Evolutionary conservation across 495 filamentous ascomycete genomes (phyloP).

Genomic region (Talaromyces liani): DNA sequence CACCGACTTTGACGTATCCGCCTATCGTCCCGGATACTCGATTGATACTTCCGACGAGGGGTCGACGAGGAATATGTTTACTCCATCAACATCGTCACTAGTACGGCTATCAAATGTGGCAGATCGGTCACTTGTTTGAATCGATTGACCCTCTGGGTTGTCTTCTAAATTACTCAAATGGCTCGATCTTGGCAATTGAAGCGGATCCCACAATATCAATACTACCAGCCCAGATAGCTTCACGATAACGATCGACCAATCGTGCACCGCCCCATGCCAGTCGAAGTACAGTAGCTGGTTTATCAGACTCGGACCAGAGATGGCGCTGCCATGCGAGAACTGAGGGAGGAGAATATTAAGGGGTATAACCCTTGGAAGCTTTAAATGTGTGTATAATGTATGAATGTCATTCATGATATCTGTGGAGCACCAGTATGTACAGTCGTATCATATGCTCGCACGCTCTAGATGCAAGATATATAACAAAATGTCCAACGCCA

Average conservation of each 20-base stretch:
- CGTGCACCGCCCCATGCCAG: constrained; percentile 18
- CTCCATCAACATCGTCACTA: constrained; percentile 19
- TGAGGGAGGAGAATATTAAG: background rate
- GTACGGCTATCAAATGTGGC: constrained; percentile 18
- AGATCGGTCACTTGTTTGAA: background rate
- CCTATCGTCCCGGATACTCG: constrained; percentile 15
- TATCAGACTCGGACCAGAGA: constrained; percentile 14
- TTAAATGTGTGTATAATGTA: background rate
- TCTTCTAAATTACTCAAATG: constrained; percentile 16
- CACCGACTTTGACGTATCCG: constrained; percentile 25
- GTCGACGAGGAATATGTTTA: constrained; percentile 19
- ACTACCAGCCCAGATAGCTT: constrained; percentile 16
- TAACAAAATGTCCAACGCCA: background rate
- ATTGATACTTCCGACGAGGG: constrained; percentile 5
- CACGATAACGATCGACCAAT: constrained; percentile 18
- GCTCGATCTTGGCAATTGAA: background rate
- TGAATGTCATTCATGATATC: background rate
- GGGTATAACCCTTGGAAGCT: background rate
- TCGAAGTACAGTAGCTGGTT: constrained; percentile 8
- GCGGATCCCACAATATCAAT: constrained; percentile 7
- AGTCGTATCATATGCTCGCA: background rate
- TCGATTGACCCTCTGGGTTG: constrained; percentile 15
- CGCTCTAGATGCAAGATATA: background rate
- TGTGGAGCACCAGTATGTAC: background rate
- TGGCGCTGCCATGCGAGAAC: constrained; percentile 12